A percentile compares a stretch with the other conserved stretches of the same genome.
Evolutionary conservation across 768 basidiomycete genomes (phyloP).

Genomic region (Ramaria sp.): DNA sequence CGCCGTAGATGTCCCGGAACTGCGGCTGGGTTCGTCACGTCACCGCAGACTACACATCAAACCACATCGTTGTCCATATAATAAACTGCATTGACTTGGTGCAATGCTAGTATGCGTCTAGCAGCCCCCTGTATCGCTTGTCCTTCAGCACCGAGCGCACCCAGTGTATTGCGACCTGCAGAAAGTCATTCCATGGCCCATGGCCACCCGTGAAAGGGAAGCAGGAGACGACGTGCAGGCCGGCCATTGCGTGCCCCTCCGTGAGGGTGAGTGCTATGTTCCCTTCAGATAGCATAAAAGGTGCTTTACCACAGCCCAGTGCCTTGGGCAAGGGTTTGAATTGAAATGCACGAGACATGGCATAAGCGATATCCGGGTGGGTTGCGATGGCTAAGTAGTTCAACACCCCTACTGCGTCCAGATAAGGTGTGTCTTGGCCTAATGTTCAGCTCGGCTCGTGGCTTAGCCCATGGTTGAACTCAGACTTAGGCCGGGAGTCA

Average conservation of each 20-base stretch:
- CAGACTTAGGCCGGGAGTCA: conserved; percentile 9
- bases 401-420: conserved; percentile 21
- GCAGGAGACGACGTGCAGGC: conserved; percentile 63
- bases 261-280: conserved; percentile 25
- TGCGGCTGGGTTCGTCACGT: conserved; percentile 52
- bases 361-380: conserved; percentile 25
- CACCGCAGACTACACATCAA: conserved; percentile 71
- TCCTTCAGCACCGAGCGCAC: conserved; percentile 37
- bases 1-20: conserved; percentile 45
- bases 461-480: conserved; percentile 4
- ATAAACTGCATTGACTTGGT: conserved; percentile 53
- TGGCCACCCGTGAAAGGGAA: conserved; percentile 70
- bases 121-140: conserved; percentile 25
- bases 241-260: conserved; percentile 70
- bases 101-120: conserved; percentile 35
- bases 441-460: conserved; percentile 14
- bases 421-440: conserved; percentile 20
- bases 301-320: conserved; percentile 29
- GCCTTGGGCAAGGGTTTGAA: conserved; percentile 19
- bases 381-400: conserved; percentile 23
- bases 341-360: conserved; percentile 21
- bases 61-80: conserved; percentile 79
- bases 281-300: conserved; percentile 28
- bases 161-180: conserved; percentile 48
- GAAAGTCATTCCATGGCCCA: conserved; percentile 60